Conservation (phyloP, 305 asterid genomes). For the Fraxinus sp. region DNA sequence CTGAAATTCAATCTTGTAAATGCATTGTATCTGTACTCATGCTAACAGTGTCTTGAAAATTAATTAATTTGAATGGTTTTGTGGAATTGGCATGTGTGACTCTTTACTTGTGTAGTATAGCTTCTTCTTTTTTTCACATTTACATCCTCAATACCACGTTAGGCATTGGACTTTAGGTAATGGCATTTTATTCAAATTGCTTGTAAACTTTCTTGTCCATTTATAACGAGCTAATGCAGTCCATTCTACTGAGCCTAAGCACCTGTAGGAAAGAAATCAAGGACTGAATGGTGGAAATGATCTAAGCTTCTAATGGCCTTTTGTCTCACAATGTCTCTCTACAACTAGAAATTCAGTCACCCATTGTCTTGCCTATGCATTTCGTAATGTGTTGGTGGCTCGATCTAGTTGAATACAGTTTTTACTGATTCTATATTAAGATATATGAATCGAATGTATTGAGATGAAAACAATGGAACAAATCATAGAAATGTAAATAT, state of each 20-base stretch:
- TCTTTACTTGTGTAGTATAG: too few relatives aligned
- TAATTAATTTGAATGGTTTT: neutral
- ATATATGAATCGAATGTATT: neutral
- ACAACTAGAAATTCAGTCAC: neutral
- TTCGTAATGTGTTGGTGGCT: neutral
- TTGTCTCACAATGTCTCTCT: neutral
- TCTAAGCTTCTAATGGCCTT: neutral
- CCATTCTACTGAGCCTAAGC: too few relatives aligned
- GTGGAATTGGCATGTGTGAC: neutral
- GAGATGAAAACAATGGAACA: neutral
- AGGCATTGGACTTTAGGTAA: neutral
- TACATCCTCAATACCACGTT: neutral
- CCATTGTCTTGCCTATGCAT: neutral
- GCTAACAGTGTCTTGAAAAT: neutral
- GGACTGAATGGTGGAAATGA: too few relatives aligned
- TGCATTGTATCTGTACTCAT: neutral
- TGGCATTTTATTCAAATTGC: neutral
- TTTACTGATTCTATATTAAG: neutral
- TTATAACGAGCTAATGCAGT: too few relatives aligned
- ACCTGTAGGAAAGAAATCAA: too few relatives aligned
- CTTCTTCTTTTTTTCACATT: neutral
- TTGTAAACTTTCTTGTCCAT: too few relatives aligned
- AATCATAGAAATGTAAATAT: neutral
- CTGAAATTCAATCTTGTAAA: slow-evolving; percentile 4
- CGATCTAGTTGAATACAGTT: neutral